Conservation (phyloP, 1,139 yeast species). For the Groenewaldozyma sp. region DNA sequence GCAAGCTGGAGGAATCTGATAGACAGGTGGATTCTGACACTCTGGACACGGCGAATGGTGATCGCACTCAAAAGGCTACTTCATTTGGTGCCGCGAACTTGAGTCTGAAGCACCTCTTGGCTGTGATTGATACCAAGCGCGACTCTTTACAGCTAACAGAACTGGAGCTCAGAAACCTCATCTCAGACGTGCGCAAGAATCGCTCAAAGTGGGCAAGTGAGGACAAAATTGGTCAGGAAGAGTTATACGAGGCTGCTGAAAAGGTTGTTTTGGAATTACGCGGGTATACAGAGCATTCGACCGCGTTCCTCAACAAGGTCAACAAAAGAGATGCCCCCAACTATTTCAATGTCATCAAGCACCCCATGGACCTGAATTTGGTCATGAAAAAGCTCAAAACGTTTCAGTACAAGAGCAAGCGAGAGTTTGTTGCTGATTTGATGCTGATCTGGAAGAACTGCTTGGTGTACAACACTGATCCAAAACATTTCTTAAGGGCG, state of each 20-base stretch:
- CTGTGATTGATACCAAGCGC: slow-evolving; percentile 69
- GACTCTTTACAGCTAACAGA: slow-evolving; percentile 72
- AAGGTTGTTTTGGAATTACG: slow-evolving; percentile 85
- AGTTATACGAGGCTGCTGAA: slow-evolving; percentile 93
- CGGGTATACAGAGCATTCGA: slow-evolving; percentile 91
- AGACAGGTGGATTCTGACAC: slow-evolving; percentile 46
- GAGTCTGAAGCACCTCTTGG: slow-evolving; percentile 71
- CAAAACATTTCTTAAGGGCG: slow-evolving; percentile 79
- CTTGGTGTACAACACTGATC: slow-evolving; percentile 87
- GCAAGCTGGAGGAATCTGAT: slow-evolving; percentile 75
- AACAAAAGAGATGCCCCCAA: slow-evolving; percentile 97
- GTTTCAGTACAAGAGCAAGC: slow-evolving; percentile 72
- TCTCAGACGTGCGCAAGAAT: slow-evolving; percentile 88
- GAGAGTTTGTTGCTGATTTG: slow-evolving; percentile 84
- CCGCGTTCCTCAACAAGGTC: slow-evolving; percentile 90
- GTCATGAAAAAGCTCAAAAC: slow-evolving; percentile 82
- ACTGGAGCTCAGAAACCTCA: slow-evolving; percentile 70
- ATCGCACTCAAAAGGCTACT: slow-evolving; percentile 23
- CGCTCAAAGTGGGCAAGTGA: slow-evolving; percentile 97
- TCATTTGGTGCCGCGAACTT: slow-evolving; percentile 70
- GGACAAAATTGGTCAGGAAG: slow-evolving; percentile 93
- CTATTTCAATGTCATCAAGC: slow-evolving; percentile 78
- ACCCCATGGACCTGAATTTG: slow-evolving; percentile 95
- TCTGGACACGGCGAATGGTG: slow-evolving; percentile 11
- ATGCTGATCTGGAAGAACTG: slow-evolving; percentile 96